Evolutionary conservation across 306 rosid genomes (phyloP).

Genomic region (Fagus crenata): DNA sequence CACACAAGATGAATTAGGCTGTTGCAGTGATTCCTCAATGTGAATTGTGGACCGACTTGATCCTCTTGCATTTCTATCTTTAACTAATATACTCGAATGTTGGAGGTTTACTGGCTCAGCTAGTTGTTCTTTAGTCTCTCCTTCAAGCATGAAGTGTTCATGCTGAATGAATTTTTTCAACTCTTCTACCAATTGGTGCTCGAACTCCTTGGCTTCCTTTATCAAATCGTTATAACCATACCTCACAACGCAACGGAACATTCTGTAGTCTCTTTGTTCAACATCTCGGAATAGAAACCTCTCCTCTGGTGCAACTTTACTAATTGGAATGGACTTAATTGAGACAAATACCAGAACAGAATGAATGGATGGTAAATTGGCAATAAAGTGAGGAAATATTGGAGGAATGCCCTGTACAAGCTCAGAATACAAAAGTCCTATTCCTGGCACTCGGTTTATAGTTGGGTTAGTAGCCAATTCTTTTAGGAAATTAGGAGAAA

Average conservation of each 20-base stretch:
- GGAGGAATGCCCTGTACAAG: constrained; percentile 89
- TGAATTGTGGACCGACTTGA: background rate
- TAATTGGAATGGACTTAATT: constrained; percentile 45
- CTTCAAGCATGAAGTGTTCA: constrained; percentile 35
- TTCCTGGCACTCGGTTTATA: constrained; percentile 62
- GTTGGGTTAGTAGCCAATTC: constrained; percentile 37
- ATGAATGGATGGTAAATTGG: constrained; percentile 57
- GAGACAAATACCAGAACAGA: no score
- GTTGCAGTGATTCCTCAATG: constrained; percentile 13
- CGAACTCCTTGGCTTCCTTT: constrained; percentile 51
- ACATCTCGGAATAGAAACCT: constrained; percentile 71
- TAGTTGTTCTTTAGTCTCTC: background rate
- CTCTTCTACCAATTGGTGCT: constrained; percentile 50
- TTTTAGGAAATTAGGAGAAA: constrained; percentile 51
- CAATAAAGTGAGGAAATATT: constrained; percentile 64
- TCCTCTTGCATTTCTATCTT: background rate
- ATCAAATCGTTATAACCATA: constrained; percentile 68
- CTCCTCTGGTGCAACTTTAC: constrained; percentile 53
- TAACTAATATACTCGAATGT: background rate
- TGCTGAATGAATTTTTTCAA: constrained; percentile 53
- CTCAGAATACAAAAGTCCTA: constrained; percentile 70
- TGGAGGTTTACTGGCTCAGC: background rate
- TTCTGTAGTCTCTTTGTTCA: constrained; percentile 52
- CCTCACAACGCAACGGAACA: constrained; percentile 75
- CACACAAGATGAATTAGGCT: background rate